Evolutionary conservation across 108 stramenopile genomes (phyloP).

Genomic region (Schizochytrium sp.): DNA sequence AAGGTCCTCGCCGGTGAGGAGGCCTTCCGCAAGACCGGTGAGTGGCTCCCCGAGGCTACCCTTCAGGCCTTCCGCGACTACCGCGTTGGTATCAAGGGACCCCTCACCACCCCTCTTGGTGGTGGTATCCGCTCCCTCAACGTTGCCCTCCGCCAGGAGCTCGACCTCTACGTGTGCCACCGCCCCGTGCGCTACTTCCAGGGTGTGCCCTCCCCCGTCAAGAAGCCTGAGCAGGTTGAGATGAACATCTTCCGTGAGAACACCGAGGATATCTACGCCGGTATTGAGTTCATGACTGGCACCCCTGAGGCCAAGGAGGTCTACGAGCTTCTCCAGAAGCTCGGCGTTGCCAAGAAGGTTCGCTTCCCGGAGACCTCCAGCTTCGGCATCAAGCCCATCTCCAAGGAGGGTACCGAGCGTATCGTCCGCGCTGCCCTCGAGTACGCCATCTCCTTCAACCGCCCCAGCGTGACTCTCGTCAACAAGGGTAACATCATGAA

Average conservation of each 20-base stretch:
- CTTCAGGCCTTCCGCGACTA: conserved; percentile 63
- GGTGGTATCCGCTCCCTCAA: conserved; percentile 66
- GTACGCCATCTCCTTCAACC: conserved; percentile 62
- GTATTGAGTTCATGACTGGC: conserved; percentile 64
- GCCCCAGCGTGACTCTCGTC: conserved; percentile 61
- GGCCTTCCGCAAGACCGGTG: conserved; percentile 62
- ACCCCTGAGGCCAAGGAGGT: conserved; percentile 57
- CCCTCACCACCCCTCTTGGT: conserved; percentile 63
- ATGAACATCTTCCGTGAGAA: conserved; percentile 68
- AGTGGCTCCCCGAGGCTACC: conserved; percentile 66
- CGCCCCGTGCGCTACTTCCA: conserved; percentile 65
- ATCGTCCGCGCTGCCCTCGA: conserved; percentile 64
- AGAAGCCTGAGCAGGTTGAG: conserved; percentile 61
- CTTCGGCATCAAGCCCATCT: conserved; percentile 65
- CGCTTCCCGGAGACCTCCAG: conserved; percentile 63
- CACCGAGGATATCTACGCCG: conserved; percentile 68
- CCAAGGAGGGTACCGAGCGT: conserved; percentile 65
- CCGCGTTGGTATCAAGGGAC: conserved; percentile 67
- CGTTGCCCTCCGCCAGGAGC: conserved; percentile 65
- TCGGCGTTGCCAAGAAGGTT: conserved; percentile 42
- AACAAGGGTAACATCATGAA: conserved; percentile 70
- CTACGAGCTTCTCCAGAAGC: conserved; percentile 24
- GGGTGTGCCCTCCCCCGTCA: conserved; percentile 64
- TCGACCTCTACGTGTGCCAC: conserved; percentile 67
- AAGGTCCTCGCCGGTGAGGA: conserved; percentile 65